Percentiles rank a stretch among this genome's conserved stretches.
phyloP scores from a whole-genome alignment of 768 basidiomycete genomes.

The Phlegmacium glaucopus region DNA sequence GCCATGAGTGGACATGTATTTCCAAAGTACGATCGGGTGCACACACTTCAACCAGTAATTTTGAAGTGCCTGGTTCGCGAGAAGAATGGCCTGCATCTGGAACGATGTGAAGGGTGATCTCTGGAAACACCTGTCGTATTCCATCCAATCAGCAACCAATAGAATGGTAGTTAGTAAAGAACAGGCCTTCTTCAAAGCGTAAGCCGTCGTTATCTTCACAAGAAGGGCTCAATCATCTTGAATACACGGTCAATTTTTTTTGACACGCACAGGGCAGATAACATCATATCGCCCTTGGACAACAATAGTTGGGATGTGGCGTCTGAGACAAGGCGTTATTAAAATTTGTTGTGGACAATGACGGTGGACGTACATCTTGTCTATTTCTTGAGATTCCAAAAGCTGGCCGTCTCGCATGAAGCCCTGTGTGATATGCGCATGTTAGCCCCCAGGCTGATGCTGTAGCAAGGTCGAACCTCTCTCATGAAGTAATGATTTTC shows the following conservation, averaged over 20 bases:
- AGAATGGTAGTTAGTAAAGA: neutral
- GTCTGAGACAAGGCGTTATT: constrained; percentile 38
- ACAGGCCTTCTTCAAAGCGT: constrained; percentile 65
- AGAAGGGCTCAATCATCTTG: neutral
- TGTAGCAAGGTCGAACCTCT: constrained; percentile 39
- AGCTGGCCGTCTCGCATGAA: constrained; percentile 90
- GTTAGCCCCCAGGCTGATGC: neutral
- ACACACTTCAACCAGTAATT: constrained; percentile 65
- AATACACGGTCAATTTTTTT: neutral
- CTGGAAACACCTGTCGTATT: constrained; percentile 62
- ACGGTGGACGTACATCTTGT: constrained; percentile 66
- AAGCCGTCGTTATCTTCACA: constrained; percentile 71
- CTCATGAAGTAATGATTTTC: constrained; percentile 93
- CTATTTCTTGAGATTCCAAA: constrained; percentile 77
- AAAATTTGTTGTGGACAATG: neutral
- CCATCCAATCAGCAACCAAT: neutral
- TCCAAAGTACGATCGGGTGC: neutral
- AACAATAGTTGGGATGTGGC: constrained; percentile 80
- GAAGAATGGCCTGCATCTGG: constrained; percentile 88
- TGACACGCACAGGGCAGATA: constrained; percentile 68
- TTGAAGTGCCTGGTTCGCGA: constrained; percentile 66
- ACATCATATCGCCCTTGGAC: constrained; percentile 90
- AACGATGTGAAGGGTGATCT: constrained; percentile 66
- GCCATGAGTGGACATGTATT: neutral
- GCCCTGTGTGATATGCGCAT: constrained; percentile 42